These are phyloP conservation scores for Cladosporium sp. DNA, from an alignment of 2,329 filamentous ascomycete genomes.

Conservation along the genomic window DNA sequence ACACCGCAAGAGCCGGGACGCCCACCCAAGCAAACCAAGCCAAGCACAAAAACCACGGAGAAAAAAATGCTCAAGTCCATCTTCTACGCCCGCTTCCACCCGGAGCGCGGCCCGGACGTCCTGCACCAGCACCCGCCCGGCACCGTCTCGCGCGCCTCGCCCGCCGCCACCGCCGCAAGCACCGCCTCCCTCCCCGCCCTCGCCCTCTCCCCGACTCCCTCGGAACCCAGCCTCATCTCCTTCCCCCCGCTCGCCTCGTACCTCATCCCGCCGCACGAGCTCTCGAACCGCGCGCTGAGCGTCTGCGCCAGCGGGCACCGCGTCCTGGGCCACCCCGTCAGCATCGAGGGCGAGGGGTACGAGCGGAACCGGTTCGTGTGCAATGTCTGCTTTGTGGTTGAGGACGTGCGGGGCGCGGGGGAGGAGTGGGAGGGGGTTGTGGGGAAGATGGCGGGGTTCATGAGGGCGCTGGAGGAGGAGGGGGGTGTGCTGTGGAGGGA, in stretches of 20 bases:
- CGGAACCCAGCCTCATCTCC: slow-evolving; percentile 13
- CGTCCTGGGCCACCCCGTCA: slow-evolving; percentile 82
- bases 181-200: background rate
- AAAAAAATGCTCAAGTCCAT: slow-evolving; percentile 54
- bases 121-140: slow-evolving; percentile 26
- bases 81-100: slow-evolving; percentile 62
- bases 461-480: slow-evolving; percentile 88
- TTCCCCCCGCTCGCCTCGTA: slow-evolving; percentile 85
- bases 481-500: slow-evolving; percentile 69
- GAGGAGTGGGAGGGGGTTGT: slow-evolving; percentile 69
- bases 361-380: slow-evolving; percentile 94
- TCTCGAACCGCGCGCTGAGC: slow-evolving; percentile 85
- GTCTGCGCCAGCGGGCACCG: slow-evolving; percentile 69
- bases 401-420: slow-evolving; percentile 55
- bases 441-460: slow-evolving; percentile 73
- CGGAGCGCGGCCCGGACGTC: slow-evolving; percentile 36
- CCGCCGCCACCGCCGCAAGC: background rate
- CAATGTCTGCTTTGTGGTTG: slow-evolving; percentile 85
- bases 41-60: background rate
- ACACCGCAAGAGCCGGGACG: background rate
- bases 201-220: background rate
- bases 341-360: slow-evolving; percentile 67
- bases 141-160: slow-evolving; percentile 16
- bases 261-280: slow-evolving; percentile 89
- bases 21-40: background rate